Conservation (phyloP, 192 early-diverging fungal species). For the Borealophlyctis nickersoniae region DNA sequence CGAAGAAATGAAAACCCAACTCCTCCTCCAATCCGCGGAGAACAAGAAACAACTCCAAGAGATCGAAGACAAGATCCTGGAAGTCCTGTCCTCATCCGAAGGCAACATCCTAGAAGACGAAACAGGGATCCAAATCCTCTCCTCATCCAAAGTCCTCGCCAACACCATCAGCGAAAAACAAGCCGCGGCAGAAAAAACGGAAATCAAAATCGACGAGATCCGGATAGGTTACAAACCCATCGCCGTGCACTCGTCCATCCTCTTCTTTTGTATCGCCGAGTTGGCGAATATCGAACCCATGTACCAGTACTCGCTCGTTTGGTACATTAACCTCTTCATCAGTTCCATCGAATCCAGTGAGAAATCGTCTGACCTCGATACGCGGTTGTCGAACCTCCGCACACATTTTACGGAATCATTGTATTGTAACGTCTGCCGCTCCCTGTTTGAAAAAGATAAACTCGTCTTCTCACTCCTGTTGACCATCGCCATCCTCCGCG, state of each 20-base stretch:
- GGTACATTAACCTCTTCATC: constrained; percentile 63
- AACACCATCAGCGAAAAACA: constrained; percentile 61
- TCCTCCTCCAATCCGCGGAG: constrained; percentile 56
- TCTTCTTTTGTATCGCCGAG: constrained; percentile 64
- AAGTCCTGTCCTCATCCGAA: constrained; percentile 54
- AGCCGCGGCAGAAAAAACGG: constrained; percentile 57
- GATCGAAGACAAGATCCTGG: constrained; percentile 63
- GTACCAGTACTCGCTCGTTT: constrained; percentile 62
- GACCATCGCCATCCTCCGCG: constrained; percentile 46
- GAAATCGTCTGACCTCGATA: constrained; percentile 51
- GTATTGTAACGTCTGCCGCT: constrained; percentile 58
- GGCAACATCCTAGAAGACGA: constrained; percentile 66
- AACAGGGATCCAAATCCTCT: constrained; percentile 60
- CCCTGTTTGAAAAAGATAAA: constrained; percentile 66
- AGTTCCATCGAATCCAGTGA: constrained; percentile 51
- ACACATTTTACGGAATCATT: constrained; percentile 56
- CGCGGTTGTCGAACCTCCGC: constrained; percentile 42
- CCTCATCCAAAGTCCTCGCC: constrained; percentile 58
- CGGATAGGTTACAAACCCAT: constrained; percentile 60
- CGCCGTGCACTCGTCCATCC: constrained; percentile 47
- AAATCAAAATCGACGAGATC: constrained; percentile 60
- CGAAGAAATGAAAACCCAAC: constrained; percentile 59
- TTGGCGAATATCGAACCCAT: constrained; percentile 63
- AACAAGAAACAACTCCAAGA: constrained; percentile 63
- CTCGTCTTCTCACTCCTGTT: constrained; percentile 59